phyloP scores from a whole-genome alignment of 108 stramenopile species.

The Cyclotella atomus region DNA sequence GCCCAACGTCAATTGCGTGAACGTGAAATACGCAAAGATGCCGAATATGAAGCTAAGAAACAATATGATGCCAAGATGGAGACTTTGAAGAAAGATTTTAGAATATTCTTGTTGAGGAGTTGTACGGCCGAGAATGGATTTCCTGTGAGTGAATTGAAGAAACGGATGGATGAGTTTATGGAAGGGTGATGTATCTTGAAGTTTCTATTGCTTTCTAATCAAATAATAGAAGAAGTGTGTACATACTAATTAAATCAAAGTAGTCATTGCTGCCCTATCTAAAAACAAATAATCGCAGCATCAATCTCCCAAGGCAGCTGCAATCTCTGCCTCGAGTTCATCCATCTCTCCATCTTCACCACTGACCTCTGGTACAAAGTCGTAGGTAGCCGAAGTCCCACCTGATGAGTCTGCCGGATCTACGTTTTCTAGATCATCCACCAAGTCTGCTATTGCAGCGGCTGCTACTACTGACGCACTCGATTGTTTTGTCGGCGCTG shows the following conservation, averaged over 20 bases:
- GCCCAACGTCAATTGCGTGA: conserved; percentile 39
- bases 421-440: conserved; percentile 1
- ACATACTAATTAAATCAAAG: too few relatives aligned
- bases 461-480: neutral
- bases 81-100: conserved; percentile 14
- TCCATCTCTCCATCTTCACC: conserved; percentile 62
- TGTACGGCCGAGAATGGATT: neutral
- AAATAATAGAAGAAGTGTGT: too few relatives aligned
- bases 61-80: conserved; percentile 15
- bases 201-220: neutral
- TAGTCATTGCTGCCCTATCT: too few relatives aligned
- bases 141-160: neutral
- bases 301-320: conserved; percentile 79
- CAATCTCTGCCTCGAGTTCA: conserved; percentile 90
- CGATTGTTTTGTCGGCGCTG: neutral
- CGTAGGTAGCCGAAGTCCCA: conserved; percentile 51
- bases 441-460: neutral
- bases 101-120: neutral
- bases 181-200: neutral
- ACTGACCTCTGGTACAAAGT: conserved; percentile 26
- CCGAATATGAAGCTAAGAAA: conserved; percentile 6
- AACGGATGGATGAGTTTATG: neutral
- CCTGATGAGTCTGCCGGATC: conserved; percentile 49
- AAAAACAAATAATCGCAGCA: too few relatives aligned
- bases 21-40: conserved; percentile 40